Evolutionary conservation across 306 rosid species (phyloP).

Genomic region (Datisca glomerata): DNA sequence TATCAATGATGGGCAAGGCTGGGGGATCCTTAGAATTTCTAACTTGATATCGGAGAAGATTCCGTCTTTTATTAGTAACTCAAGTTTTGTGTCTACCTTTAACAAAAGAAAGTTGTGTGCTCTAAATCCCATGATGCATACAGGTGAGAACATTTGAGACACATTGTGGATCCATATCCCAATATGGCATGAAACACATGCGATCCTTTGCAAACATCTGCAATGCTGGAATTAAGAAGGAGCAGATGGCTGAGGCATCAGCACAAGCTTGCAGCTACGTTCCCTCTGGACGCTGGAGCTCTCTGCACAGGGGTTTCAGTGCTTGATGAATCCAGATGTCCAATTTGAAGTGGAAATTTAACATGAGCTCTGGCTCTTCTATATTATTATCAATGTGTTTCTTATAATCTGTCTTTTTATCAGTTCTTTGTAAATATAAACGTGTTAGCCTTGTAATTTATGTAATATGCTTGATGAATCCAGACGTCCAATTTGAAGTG

Average conservation of each 20-base stretch:
- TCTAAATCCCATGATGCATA: constrained; percentile 4
- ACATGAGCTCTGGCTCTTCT: too few relatives aligned
- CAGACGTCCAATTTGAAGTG: too few relatives aligned
- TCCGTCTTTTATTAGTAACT: too few relatives aligned
- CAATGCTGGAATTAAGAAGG: constrained; percentile 52
- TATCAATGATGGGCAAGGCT: not conserved
- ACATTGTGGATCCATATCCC: constrained; percentile 80
- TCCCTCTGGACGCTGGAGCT: constrained; percentile 66
- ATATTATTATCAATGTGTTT: too few relatives aligned
- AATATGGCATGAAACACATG: constrained; percentile 97
- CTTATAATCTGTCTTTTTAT: too few relatives aligned
- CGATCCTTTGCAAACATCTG: constrained; percentile 85
- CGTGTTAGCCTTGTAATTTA: too few relatives aligned
- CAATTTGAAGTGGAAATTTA: too few relatives aligned
- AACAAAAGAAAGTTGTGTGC: not conserved
- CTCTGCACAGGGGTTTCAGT: constrained; percentile 64
- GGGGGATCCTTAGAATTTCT: not conserved
- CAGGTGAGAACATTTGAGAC: constrained; percentile 92
- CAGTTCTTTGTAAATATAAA: not conserved
- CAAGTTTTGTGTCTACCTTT: too few relatives aligned
- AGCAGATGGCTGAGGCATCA: constrained; percentile 66
- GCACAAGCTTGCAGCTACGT: constrained; percentile 62
- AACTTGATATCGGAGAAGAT: not conserved
- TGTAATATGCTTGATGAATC: constrained; percentile 33
- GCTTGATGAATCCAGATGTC: constrained; percentile 21